These are phyloP conservation scores for Psophocarpus tetragonolobus DNA, from an alignment of 306 rosid genomes.

Conservation along the genomic window DNA sequence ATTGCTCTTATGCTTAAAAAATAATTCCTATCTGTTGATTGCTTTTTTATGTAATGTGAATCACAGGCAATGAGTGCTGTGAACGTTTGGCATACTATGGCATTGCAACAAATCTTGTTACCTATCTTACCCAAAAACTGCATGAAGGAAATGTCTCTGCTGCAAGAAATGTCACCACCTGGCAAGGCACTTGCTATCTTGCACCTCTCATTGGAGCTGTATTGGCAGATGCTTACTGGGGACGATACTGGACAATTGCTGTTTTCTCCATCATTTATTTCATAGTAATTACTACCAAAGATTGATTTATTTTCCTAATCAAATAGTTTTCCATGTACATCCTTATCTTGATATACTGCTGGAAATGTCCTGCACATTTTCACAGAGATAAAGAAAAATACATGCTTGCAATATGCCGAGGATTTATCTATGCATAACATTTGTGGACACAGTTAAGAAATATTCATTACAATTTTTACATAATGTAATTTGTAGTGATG, in stretches of 20 bases:
- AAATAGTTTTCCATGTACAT: conserved; percentile 9
- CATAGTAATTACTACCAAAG: conserved; percentile 53
- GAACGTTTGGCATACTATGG: conserved; percentile 97
- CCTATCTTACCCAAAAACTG: conserved; percentile 82
- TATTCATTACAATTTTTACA: conserved; percentile 10
- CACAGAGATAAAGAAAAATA: neutral
- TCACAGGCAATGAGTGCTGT: conserved; percentile 85
- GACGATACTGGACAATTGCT: conserved; percentile 99
- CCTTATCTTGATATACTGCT: conserved; percentile 18
- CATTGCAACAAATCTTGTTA: conserved; percentile 87
- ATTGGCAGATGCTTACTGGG: conserved; percentile 96
- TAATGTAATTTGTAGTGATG: conserved; percentile 3
- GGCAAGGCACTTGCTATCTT: conserved; percentile 99
- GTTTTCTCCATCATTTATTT: conserved; percentile 76
- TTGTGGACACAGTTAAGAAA: neutral
- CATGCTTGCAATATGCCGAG: neutral
- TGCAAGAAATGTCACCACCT: conserved; percentile 92
- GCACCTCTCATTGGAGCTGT: conserved; percentile 96
- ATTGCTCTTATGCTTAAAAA: neutral
- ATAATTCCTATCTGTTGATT: neutral
- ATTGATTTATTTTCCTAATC: conserved; percentile 2
- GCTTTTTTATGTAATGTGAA: conserved; percentile 17
- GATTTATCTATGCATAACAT: conserved; percentile 1
- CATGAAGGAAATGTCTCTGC: conserved; percentile 90
- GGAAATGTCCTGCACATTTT: conserved; percentile 20